Base-by-base conservation (phyloP, 2,329 filamentous ascomycete species). In the Fonsecaea nubica region DNA sequence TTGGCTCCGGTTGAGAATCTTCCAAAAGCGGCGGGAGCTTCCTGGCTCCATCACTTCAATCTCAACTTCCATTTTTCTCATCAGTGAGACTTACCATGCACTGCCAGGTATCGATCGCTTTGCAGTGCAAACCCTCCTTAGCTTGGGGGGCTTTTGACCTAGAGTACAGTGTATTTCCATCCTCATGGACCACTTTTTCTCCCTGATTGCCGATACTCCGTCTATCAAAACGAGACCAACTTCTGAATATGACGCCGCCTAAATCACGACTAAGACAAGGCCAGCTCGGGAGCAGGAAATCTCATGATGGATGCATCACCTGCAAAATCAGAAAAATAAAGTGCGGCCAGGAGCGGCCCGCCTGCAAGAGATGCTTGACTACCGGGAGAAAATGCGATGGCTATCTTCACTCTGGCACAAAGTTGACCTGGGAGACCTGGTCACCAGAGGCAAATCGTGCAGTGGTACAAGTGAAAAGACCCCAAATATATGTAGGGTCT, bases 331-430 rank as follows among this genome's bases (percentile, higher is more conserved):
- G 58, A 21, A 52, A 53, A 21, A 56, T 74, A 18, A 74, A 75
- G 58, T 75, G 74, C 52, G 68, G 72, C 30, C 72, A 74, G 58
- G 57, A 66, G 13, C 60, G 52, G 33, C 73, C 73, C 0, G 38
- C 56, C 33, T 75, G 73, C 52, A 38, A 57, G 15, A 67, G 66
- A 50, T 75, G 73, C 48, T 36, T 64, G 9, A 64, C 64, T 9
- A 69, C 72, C 1, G 69, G 70, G 33, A 62, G 72, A 35, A 30
- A 62, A n/a, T 75, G 74, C 48, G 67, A 70, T 56, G 64, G 64
- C 8, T 67, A 67, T 36, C 45, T 38, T 15, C 36, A 10, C 45
- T 6, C 30, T 35, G 36, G 40, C 38, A 5, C 21, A 9, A 13
- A 13, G 25, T 25, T 25, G 32, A 15, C 18, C 1, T 15, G 30